Base-by-base conservation (phyloP, 257 asterid genomes). In the Asclepias syriaca region DNA sequence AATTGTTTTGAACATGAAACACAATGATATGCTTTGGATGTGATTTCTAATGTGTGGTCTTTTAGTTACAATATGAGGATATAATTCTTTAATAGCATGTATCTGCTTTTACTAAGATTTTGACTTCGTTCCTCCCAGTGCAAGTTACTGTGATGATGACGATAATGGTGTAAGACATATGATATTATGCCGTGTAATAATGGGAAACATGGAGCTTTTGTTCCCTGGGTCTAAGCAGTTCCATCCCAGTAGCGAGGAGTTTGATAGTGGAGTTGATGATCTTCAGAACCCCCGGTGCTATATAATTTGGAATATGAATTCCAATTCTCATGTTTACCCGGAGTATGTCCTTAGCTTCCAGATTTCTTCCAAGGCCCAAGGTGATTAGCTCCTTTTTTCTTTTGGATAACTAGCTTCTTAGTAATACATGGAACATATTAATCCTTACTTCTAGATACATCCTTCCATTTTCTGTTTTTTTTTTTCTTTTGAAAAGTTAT, bases 191-290 rank as follows among this genome's bases (percentile, higher is more conserved):
- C 82, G 77, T 71, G 86, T 84, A 57, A 84, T 84, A 73, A 82
- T 84, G 86, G 89, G 89, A 60, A 84, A 77, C 75, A 83, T 79
- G 96, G 99, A 95, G 89, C 84, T 75, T 76, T 84, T 95, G 84
- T 79, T 11, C 70, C 79, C 77, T 76, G 99, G 97, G 77, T 90
- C 91, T 43, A 81, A 82, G 64, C 99, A 95, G 84, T 92, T 83
- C 77, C 90, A 86, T 82, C 98, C 99, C 74, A 95, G 96, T 82
- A 81, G 81, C 53, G 96, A 90, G 79, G 87, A 90, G 71, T 95
- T 85, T 13, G 99, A 95, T 81, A 95, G 94, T 72, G 99, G 99
- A 51, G 91, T 89, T 27, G 98, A 95, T 84, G 82, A 87, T 81
- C 76, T 84, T 80, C 85, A 83, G 66, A 80, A 84, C 73, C 97